Base-by-base conservation (phyloP, 495 filamentous ascomycete species). In the Penicillium steckii region DNA sequence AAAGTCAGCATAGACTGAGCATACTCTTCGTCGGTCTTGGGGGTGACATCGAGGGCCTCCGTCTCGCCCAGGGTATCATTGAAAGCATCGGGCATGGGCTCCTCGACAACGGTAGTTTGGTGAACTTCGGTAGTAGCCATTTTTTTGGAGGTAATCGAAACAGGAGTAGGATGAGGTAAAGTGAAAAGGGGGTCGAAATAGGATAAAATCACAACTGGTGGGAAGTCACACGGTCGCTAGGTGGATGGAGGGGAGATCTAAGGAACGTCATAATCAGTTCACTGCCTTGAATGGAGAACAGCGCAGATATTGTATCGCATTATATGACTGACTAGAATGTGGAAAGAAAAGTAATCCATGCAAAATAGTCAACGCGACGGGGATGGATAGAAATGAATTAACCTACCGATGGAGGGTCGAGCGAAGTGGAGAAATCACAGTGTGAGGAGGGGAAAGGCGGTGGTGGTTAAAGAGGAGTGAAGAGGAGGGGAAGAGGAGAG, bases 21-120 rank as follows among this genome's bases (percentile, higher is more conserved):
- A 67, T 97, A 98, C 67, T 98, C 94, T 59, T 97, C 92, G 55
- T 98, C 95, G 29, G 93, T 95, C 78, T 87, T 88, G 48, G 86
- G 87, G 21, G 81, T 80, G 46, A 81, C 74, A 58, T 90, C 86
- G 33, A 86, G 81, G 46, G 90, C 85, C 19, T 82, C 85, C 25
- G 80, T 70, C 48, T 86, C 59, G 32, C 50, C 83, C 9, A 64
- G 70, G 52, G 76, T 61, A 55, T 72, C 71, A 59, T 68, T 72
- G 71, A 79, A 61, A 46, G 74, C 64, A 37, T 85, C 80, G 44
- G 69, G 56, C 59, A 86, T 73, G 52, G 66, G 62, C 48, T 75
- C 71, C 29, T 77, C 75, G 35, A 56, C 62, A 23, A 64, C 59
- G 25, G 66, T 49, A 53, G 68, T 69, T 33, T 79, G 77, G 66